Conservation (phyloP, 2,329 filamentous ascomycete species). For the Sclerotinia borealis region DNA sequence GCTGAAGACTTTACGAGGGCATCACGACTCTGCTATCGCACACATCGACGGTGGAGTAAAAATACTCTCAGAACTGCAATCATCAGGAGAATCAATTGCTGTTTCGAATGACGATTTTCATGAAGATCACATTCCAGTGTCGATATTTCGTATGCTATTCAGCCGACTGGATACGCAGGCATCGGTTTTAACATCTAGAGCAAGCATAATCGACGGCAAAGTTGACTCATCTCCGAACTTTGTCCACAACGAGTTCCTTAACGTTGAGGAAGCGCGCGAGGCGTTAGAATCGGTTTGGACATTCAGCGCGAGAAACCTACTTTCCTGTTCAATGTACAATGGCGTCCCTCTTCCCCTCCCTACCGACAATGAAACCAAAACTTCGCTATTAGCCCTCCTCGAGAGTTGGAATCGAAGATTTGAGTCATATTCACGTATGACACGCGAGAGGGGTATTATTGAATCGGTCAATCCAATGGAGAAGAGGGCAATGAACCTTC, state of each 20-base stretch:
- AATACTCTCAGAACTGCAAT: conserved; percentile 17
- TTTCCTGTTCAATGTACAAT: conserved; percentile 11
- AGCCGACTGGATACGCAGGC: conserved; percentile 17
- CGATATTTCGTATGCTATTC: conserved; percentile 16
- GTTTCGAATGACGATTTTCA: neutral
- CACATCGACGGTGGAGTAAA: conserved; percentile 19
- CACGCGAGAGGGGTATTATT: neutral
- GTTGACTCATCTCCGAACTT: neutral
- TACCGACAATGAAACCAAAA: neutral
- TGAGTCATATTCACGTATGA: neutral
- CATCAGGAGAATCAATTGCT: neutral
- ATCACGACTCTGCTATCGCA: conserved; percentile 16
- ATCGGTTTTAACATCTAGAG: neutral
- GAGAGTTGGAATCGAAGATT: conserved; percentile 1
- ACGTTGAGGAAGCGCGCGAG: conserved; percentile 5
- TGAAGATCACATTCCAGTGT: conserved; percentile 11
- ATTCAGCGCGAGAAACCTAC: neutral
- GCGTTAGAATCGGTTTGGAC: conserved; percentile 9
- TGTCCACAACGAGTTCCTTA: neutral
- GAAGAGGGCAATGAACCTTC: neutral
- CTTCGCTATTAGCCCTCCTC: neutral
- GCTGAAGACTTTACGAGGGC: conserved; percentile 15
- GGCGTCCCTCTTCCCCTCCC: conserved; percentile 2
- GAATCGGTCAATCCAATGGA: neutral
- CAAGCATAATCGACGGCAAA: conserved; percentile 4